A percentile compares a stretch with the other conserved stretches of the same genome.
phyloP scores from a whole-genome alignment of 2,329 filamentous ascomycete genomes.

The Ophidiomyces ophidiicola region DNA sequence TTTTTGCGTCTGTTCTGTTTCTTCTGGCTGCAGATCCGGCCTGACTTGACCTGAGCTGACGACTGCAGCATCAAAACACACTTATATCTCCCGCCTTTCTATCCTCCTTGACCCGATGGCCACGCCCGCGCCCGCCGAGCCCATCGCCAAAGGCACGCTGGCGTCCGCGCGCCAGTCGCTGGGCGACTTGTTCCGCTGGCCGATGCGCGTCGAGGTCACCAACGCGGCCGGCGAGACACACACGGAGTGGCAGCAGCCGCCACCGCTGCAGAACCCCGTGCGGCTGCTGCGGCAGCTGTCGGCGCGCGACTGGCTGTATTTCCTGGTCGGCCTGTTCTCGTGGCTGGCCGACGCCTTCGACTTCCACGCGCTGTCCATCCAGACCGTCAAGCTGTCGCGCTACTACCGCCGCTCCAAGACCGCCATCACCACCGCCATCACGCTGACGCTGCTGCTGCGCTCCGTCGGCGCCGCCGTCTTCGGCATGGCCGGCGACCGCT shows the following conservation, averaged over 20 bases:
- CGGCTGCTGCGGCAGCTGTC: constrained; percentile 53
- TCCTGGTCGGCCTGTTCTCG: constrained; percentile 59
- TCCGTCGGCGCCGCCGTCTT: constrained; percentile 50
- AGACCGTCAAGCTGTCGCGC: constrained; percentile 42
- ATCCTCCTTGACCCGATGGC: no score
- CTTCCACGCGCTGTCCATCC: constrained; percentile 51
- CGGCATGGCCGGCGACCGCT: constrained; percentile 43
- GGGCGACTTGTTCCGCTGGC: constrained; percentile 58
- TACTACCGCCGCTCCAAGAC: constrained; percentile 43
- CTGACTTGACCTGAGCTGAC: no score
- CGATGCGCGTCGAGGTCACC: constrained; percentile 56
- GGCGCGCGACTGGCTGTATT: constrained; percentile 59
- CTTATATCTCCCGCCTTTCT: no score
- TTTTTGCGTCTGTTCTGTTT: no score
- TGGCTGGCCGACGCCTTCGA: constrained; percentile 60
- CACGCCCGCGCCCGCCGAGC: constrained; percentile 46
- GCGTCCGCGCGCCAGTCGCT: constrained; percentile 54
- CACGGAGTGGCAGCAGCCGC: constrained; percentile 56
- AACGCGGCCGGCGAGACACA: constrained; percentile 53
- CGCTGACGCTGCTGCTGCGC: constrained; percentile 49
- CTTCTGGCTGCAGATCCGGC: no score
- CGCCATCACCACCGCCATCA: constrained; percentile 49
- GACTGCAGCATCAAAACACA: no score
- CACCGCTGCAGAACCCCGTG: constrained; percentile 57
- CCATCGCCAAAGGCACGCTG: constrained; percentile 52